Evolutionary conservation across 1,139 yeast species (phyloP).

Genomic region (Saccharomyces hybrid): DNA sequence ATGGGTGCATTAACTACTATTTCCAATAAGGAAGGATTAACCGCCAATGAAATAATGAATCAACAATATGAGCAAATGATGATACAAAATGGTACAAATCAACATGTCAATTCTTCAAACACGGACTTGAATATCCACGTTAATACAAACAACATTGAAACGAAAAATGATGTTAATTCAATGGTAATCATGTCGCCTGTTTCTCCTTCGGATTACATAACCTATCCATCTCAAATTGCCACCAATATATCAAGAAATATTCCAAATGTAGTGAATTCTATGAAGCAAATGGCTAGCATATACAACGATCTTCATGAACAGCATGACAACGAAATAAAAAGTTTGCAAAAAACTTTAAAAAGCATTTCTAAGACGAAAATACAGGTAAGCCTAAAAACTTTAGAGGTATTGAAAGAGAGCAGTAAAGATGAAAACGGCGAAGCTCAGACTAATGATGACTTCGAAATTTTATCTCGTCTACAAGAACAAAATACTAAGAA

Average conservation of each 20-base stretch:
- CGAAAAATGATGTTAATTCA: background rate
- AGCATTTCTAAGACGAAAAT: constrained; percentile 20
- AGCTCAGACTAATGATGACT: constrained; percentile 18
- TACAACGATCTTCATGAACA: constrained; percentile 32
- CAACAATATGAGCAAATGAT: constrained; percentile 22
- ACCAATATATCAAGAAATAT: constrained; percentile 25
- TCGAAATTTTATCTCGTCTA: constrained; percentile 31
- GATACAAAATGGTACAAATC: background rate
- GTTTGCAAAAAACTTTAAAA: constrained; percentile 18
- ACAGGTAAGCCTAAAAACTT: constrained; percentile 15
- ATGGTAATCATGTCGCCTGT: background rate
- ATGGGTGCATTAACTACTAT: constrained; percentile 70
- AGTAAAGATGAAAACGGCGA: constrained; percentile 37
- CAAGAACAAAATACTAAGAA: constrained; percentile 37
- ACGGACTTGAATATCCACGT: background rate
- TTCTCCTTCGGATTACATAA: constrained; percentile 13
- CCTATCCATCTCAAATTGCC: constrained; percentile 30
- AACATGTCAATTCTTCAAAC: background rate
- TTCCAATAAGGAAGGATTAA: constrained; percentile 61
- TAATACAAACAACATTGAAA: background rate
- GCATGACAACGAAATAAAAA: constrained; percentile 17
- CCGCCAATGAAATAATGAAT: constrained; percentile 58
- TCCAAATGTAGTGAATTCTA: constrained; percentile 23
- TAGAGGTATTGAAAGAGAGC: constrained; percentile 31
- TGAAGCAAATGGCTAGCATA: constrained; percentile 48